Conservation (phyloP, 768 basidiomycete genomes). For the Hygrophoropsis aurantiaca region DNA sequence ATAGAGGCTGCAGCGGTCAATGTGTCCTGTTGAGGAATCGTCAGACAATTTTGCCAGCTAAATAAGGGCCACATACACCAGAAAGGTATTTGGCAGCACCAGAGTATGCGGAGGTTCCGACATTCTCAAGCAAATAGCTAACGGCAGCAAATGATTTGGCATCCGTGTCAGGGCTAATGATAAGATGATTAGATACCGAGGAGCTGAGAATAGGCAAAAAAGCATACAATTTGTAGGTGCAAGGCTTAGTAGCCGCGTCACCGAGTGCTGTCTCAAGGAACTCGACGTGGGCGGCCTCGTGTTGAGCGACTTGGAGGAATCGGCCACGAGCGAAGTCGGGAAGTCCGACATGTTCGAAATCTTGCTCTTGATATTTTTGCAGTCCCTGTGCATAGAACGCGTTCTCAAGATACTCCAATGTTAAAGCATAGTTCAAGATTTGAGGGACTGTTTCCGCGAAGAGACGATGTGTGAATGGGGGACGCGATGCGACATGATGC, state of each 20-base stretch:
- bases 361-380: slow-evolving; percentile 42
- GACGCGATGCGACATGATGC: neutral
- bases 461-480: neutral
- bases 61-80: slow-evolving; percentile 32
- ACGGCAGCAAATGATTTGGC: slow-evolving; percentile 48
- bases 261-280: slow-evolving; percentile 49
- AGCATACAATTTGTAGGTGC: slow-evolving; percentile 61
- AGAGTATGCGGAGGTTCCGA: slow-evolving; percentile 54
- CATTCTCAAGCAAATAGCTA: slow-evolving; percentile 53
- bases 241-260: slow-evolving; percentile 45
- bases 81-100: slow-evolving; percentile 51
- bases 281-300: slow-evolving; percentile 56
- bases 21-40: slow-evolving; percentile 26
- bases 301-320: slow-evolving; percentile 50
- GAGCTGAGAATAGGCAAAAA: neutral
- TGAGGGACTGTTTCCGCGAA: slow-evolving; percentile 1
- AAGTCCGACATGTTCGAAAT: slow-evolving; percentile 49
- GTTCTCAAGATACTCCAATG: slow-evolving; percentile 47
- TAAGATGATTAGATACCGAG: neutral
- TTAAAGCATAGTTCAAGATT: slow-evolving; percentile 47
- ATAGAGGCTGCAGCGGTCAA: slow-evolving; percentile 57
- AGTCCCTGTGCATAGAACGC: slow-evolving; percentile 47
- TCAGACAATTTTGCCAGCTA: slow-evolving; percentile 16
- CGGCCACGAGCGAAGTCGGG: slow-evolving; percentile 48
- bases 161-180: slow-evolving; percentile 42